These are phyloP conservation scores for Mortierella sp. DNA, from an alignment of 371 early-diverging fungal genomes.

Conservation along the genomic window DNA sequence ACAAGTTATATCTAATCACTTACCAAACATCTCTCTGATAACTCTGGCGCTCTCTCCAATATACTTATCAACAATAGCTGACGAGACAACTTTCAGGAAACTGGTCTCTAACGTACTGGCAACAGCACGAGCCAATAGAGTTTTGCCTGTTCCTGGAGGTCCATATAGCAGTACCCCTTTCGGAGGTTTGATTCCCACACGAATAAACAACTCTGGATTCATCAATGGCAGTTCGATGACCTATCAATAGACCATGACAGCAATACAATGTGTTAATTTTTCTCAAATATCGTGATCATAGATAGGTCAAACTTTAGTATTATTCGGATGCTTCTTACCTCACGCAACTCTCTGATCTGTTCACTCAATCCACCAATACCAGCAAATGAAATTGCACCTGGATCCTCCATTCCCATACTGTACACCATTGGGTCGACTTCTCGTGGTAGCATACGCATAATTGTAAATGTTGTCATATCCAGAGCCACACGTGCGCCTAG, in stretches of 20 bases:
- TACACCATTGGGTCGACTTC: conserved; percentile 99
- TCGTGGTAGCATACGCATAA: conserved; percentile 98
- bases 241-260: conserved; percentile 38
- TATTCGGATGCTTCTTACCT: conserved; percentile 68
- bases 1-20: conserved; percentile 61
- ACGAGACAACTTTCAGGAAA: conserved; percentile 97
- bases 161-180: conserved; percentile 99
- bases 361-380: conserved; percentile 98
- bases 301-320: neutral
- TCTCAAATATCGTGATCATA: neutral
- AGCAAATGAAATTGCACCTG: conserved; percentile 96
- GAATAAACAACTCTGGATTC: conserved; percentile 98
- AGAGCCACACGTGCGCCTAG: conserved; percentile 98
- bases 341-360: conserved; percentile 98
- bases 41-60: conserved; percentile 98
- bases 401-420: conserved; percentile 99
- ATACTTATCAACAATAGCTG: conserved; percentile 81
- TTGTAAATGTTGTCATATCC: conserved; percentile 99
- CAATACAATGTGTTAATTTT: too few species aligned
- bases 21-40: conserved; percentile 99
- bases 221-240: conserved; percentile 99
- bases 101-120: conserved; percentile 97
- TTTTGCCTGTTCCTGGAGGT: conserved; percentile 97
- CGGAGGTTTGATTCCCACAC: conserved; percentile 97
- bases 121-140: conserved; percentile 96